phyloP scores from a whole-genome alignment of 805 yeast genomes.

The Kluyveromyces siamensis region DNA sequence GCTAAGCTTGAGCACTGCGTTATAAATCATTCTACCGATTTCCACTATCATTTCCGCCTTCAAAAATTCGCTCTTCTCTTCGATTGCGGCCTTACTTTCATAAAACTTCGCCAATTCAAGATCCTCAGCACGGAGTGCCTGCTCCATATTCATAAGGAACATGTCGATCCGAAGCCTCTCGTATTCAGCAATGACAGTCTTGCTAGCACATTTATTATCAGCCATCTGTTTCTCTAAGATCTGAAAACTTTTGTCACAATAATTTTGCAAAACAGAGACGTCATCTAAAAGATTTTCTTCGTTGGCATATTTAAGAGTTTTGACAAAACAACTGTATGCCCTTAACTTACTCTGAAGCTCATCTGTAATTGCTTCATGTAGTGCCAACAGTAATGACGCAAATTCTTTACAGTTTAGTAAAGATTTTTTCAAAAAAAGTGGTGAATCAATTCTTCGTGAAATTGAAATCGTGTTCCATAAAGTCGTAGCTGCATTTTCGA shows the following conservation, averaged over 20 bases:
- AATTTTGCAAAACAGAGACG: conserved; percentile 22
- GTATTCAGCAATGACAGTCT: conserved; percentile 7
- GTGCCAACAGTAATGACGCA: conserved; percentile 24
- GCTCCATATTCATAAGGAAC: conserved; percentile 26
- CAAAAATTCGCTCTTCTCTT: conserved; percentile 6
- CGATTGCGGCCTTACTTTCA: conserved; percentile 23
- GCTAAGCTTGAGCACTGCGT: conserved; percentile 18
- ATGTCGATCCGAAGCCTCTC: conserved; percentile 21
- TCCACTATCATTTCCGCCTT: conserved; percentile 20
- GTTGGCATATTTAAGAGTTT: conserved; percentile 20
- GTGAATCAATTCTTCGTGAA: conserved; percentile 16
- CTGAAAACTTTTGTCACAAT: conserved; percentile 20
- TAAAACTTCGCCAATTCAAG: conserved; percentile 29
- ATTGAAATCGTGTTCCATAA: conserved; percentile 32
- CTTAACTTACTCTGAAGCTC: conserved; percentile 21
- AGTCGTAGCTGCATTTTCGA: conserved; percentile 26
- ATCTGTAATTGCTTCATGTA: conserved; percentile 23
- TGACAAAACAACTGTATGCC: conserved; percentile 26
- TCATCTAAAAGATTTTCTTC: conserved; percentile 17
- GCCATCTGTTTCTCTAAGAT: conserved; percentile 12
- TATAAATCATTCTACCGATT: conserved; percentile 28
- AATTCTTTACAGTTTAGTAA: conserved; percentile 23
- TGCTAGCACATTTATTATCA: conserved; percentile 5
- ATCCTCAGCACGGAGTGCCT: conserved; percentile 25
- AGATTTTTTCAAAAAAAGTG: conserved; percentile 1